These are phyloP conservation scores for Fusarium setosum DNA, from an alignment of 2,329 filamentous ascomycete species.

Conservation along the genomic window DNA sequence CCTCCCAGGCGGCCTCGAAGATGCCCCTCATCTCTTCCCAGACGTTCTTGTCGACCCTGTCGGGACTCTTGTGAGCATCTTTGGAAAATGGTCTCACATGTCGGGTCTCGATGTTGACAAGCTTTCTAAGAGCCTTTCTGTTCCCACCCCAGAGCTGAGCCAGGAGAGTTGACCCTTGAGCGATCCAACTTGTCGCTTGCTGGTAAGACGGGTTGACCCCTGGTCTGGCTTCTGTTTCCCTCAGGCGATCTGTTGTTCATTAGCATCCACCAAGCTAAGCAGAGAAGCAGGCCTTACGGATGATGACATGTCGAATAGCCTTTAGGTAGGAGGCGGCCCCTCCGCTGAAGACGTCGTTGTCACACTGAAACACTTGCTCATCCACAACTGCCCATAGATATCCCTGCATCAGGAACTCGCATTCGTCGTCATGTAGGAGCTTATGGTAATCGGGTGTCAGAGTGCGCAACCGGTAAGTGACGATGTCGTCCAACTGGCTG, in stretches of 20 bases:
- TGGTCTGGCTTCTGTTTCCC: no score
- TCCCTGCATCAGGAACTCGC: not conserved
- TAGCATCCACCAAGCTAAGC: no score
- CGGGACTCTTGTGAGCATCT: rapidly evolving
- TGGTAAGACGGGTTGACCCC: not conserved
- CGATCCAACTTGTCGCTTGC: conserved; percentile 6
- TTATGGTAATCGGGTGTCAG: rapidly evolving
- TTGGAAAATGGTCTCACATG: not conserved
- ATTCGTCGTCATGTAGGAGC: not conserved
- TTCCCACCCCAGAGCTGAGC: not conserved
- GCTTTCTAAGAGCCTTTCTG: rapidly evolving
- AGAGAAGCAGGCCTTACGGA: no score
- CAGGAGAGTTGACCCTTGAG: conserved; percentile 1
- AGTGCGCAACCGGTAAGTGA: rapidly evolving
- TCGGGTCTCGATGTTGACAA: not conserved
- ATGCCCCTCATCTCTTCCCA: not conserved
- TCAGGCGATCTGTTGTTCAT: no score
- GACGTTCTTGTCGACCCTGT: not conserved
- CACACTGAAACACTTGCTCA: not conserved
- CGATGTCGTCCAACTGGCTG: rapidly evolving
- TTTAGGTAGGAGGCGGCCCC: not conserved
- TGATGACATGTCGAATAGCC: rapidly evolving
- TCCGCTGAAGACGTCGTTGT: not conserved
- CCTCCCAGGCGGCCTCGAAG: not conserved
- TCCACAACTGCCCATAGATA: conserved; percentile 9